Conservation (phyloP, 768 basidiomycete genomes). For the Hygrophorus russula region DNA sequence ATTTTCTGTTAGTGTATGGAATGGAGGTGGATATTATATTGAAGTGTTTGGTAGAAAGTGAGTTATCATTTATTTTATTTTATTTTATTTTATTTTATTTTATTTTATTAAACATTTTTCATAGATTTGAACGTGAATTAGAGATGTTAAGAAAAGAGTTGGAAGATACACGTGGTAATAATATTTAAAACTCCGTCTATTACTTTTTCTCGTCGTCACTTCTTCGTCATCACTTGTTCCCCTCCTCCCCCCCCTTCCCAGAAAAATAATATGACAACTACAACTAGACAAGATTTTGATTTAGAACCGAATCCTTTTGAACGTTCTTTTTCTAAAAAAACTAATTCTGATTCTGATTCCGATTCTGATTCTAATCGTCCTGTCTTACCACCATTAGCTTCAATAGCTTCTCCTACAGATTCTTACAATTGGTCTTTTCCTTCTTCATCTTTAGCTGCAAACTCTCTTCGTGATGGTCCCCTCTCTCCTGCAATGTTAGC, state of each 20-base stretch:
- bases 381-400: slow-evolving; percentile 70
- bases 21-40: slow-evolving; percentile 92
- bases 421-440: slow-evolving; percentile 63
- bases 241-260: slow-evolving; percentile 2
- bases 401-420: slow-evolving; percentile 64
- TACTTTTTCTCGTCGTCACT: background rate
- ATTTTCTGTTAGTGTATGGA: slow-evolving; percentile 87
- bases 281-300: slow-evolving; percentile 53
- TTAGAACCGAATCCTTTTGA: slow-evolving; percentile 93
- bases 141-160: too few relatives aligned
- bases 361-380: slow-evolving; percentile 45
- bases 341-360: slow-evolving; percentile 23
- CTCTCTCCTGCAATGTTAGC: slow-evolving; percentile 95
- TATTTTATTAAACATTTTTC: too few relatives aligned
- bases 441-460: slow-evolving; percentile 38
- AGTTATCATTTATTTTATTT: too few relatives aligned
- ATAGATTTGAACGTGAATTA: too few relatives aligned
- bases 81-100: too few relatives aligned
- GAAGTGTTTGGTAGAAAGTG: slow-evolving; percentile 98
- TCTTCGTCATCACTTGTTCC: background rate
- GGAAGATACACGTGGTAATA: too few relatives aligned
- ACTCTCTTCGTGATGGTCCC: slow-evolving; percentile 85
- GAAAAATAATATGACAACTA: slow-evolving; percentile 11
- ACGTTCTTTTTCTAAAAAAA: slow-evolving; percentile 84
- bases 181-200: too few relatives aligned